A percentile compares a stretch with the other conserved stretches of the same genome.
Evolutionary conservation across 139 green algal genomes (phyloP).

Genomic region (Chlorella sp.): DNA sequence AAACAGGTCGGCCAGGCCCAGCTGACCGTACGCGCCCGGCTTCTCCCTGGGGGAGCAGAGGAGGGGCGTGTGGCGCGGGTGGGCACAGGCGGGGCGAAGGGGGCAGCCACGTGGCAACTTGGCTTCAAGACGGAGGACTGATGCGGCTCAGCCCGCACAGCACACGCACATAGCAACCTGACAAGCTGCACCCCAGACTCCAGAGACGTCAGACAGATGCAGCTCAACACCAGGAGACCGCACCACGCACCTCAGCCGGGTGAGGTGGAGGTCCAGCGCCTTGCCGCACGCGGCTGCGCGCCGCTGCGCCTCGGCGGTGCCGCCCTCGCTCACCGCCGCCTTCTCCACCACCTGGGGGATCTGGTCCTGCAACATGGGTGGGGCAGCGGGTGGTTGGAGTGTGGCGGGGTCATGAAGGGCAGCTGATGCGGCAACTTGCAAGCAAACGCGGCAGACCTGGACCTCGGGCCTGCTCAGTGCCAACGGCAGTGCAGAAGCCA

Average conservation of each 20-base stretch:
- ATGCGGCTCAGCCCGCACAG: too few relatives aligned
- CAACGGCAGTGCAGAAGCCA: background rate
- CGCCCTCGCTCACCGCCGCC: slow-evolving; percentile 55
- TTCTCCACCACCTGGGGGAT: slow-evolving; percentile 82
- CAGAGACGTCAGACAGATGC: too few relatives aligned
- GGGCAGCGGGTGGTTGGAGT: background rate
- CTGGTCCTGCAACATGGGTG: slow-evolving; percentile 52
- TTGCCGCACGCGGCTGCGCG: slow-evolving; percentile 82
- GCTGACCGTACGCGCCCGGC: slow-evolving; percentile 84
- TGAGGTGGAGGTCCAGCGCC: slow-evolving; percentile 84
- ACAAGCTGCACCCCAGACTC: background rate
- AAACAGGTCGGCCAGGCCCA: slow-evolving; percentile 93
- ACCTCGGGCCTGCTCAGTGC: background rate
- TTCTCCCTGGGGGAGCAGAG: slow-evolving; percentile 42
- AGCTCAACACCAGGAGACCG: too few relatives aligned
- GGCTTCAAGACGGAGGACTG: too few relatives aligned
- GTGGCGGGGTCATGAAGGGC: background rate
- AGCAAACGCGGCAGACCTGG: background rate
- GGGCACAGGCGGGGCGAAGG: too few relatives aligned
- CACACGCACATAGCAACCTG: background rate
- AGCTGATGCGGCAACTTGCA: background rate
- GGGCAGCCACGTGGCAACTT: too few relatives aligned
- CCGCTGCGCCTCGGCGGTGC: slow-evolving; percentile 55
- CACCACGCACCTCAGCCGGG: slow-evolving; percentile 51
- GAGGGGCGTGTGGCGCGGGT: too few relatives aligned